phyloP scores from a whole-genome alignment of 1,284 basidiomycete genomes.

The Amylostereum areolatum region DNA sequence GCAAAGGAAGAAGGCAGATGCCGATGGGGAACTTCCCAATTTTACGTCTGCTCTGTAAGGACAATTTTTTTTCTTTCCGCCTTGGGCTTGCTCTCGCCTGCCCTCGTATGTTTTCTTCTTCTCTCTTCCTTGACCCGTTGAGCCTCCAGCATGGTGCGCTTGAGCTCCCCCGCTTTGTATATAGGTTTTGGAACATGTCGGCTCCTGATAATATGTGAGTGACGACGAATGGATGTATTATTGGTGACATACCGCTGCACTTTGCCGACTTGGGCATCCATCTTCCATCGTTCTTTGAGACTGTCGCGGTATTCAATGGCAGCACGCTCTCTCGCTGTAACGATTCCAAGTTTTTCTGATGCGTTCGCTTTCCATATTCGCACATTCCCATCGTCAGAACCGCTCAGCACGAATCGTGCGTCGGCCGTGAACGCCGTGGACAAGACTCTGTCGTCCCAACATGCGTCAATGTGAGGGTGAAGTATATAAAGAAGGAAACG shows the following conservation, averaged over 20 bases:
- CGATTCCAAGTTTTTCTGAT: slow-evolving; percentile 86
- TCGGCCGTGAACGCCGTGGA: slow-evolving; percentile 84
- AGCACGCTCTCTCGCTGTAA: slow-evolving; percentile 89
- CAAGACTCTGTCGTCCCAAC: slow-evolving; percentile 55
- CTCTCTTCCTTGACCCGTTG: slow-evolving; percentile 91
- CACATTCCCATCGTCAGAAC: slow-evolving; percentile 96
- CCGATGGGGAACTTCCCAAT: background rate
- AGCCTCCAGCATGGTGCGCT: slow-evolving; percentile 91
- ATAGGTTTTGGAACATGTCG: slow-evolving; percentile 90
- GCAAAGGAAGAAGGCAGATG: background rate
- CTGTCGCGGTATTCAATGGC: slow-evolving; percentile 90
- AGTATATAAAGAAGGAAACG: slow-evolving; percentile 11
- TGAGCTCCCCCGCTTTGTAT: slow-evolving; percentile 83
- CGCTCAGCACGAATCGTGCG: slow-evolving; percentile 88
- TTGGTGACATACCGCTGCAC: slow-evolving; percentile 62
- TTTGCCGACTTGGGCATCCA: slow-evolving; percentile 76
- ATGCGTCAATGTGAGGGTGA: too few species aligned
- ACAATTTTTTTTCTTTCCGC: slow-evolving; percentile 88
- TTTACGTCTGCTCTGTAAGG: slow-evolving; percentile 67
- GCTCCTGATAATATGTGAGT: slow-evolving; percentile 37
- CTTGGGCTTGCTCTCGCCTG: slow-evolving; percentile 85
- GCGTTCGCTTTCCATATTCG: slow-evolving; percentile 96
- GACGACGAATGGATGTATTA: background rate
- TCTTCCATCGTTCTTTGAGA: slow-evolving; percentile 86
- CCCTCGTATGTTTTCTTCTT: slow-evolving; percentile 80